Evolutionary conservation across 78 protist species (phyloP).

Genomic region (Dictyostelium discoideum): dicty_2.7 NC_007090.3:3298001-3298500

Average conservation of each 20-base stretch:
- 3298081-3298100: neutral
- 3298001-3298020: neutral
- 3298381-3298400: neutral
- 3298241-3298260: too few relatives aligned
- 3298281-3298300: too few relatives aligned
- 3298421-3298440: neutral
- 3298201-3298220: neutral
- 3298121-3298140: neutral
- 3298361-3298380: too few relatives aligned
- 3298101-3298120: neutral
- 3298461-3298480: too few relatives aligned
- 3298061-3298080: neutral
- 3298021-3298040: neutral
- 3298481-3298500: neutral
- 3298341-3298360: neutral
- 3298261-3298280: too few relatives aligned
- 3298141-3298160: neutral
- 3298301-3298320: neutral
- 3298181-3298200: neutral
- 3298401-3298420: neutral
- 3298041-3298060: too few relatives aligned
- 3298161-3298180: neutral
- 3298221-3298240: neutral
- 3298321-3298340: too few relatives aligned
- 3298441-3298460: neutral